Evolutionary conservation across 1,139 yeast species (phyloP).

Genomic region (Pneumocystis canis): DNA sequence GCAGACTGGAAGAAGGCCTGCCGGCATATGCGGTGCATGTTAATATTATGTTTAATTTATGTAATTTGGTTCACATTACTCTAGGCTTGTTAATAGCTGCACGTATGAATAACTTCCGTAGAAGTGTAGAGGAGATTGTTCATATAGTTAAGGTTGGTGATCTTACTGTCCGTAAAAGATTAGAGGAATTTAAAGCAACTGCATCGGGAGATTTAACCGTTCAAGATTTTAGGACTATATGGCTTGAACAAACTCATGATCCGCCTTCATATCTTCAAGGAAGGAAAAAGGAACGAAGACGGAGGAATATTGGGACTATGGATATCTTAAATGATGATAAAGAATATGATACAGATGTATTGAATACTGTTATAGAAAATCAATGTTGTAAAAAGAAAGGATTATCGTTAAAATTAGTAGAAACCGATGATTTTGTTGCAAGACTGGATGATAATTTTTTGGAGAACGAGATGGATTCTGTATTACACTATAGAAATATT

Average conservation of each 20-base stretch:
- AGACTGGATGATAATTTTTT: slow-evolving; percentile 9
- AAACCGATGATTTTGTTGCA: slow-evolving; percentile 1
- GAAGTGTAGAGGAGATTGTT: slow-evolving; percentile 86
- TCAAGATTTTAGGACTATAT: slow-evolving; percentile 47
- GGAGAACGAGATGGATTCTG: slow-evolving; percentile 13
- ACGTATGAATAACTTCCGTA: slow-evolving; percentile 83
- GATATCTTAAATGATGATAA: slow-evolving; percentile 13
- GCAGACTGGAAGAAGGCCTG: slow-evolving; percentile 91
- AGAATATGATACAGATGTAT: slow-evolving; percentile 13
- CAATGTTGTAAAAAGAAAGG: not conserved
- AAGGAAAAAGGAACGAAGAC: slow-evolving; percentile 27
- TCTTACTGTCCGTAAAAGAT: slow-evolving; percentile 76
- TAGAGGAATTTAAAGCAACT: slow-evolving; percentile 74
- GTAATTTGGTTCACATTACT: not conserved
- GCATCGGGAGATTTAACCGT: slow-evolving; percentile 61
- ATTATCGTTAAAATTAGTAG: not conserved
- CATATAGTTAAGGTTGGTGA: slow-evolving; percentile 93
- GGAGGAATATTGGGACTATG: slow-evolving; percentile 23
- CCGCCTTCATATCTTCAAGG: slow-evolving; percentile 74
- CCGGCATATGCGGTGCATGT: slow-evolving; percentile 97
- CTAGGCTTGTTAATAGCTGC: slow-evolving; percentile 58
- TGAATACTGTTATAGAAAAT: slow-evolving; percentile 13
- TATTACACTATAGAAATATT: slow-evolving; percentile 20
- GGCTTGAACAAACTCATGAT: slow-evolving; percentile 36
- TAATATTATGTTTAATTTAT: not conserved